Evolutionary conservation across 2,329 filamentous ascomycete species (phyloP).

Genomic region (Moelleriella libera): DNA sequence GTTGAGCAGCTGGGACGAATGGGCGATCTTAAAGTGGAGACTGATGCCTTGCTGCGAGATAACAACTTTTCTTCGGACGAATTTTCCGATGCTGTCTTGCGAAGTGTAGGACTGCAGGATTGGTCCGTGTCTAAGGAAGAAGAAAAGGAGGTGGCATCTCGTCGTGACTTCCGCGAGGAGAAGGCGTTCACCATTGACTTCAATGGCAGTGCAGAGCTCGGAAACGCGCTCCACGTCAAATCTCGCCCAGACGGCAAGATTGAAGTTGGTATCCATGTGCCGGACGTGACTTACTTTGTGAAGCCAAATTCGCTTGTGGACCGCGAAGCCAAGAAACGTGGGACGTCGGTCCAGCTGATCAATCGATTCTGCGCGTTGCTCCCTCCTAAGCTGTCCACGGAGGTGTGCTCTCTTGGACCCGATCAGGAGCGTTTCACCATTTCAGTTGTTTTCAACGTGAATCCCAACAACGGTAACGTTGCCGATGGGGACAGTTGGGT

Average conservation of each 20-base stretch:
- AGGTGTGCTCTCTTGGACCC: conserved; percentile 76
- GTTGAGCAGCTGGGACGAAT: conserved; percentile 95
- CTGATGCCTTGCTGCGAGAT: conserved; percentile 87
- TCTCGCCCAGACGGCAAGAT: conserved; percentile 69
- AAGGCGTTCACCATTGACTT: conserved; percentile 86
- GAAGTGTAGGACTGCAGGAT: conserved; percentile 82
- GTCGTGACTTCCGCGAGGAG: conserved; percentile 83
- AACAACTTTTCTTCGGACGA: conserved; percentile 98
- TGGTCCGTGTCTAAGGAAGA: conserved; percentile 81
- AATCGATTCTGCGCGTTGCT: conserved; percentile 81
- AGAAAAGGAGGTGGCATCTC: conserved; percentile 55
- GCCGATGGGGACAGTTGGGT: conserved; percentile 85
- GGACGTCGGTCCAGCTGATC: conserved; percentile 88
- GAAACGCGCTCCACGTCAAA: conserved; percentile 89
- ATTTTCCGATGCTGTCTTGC: conserved; percentile 90
- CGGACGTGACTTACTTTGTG: conserved; percentile 92
- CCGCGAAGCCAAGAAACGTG: conserved; percentile 93
- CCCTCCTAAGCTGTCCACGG: conserved; percentile 69
- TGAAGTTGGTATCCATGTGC: conserved; percentile 89
- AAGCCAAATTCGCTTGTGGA: conserved; percentile 93
- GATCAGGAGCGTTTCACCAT: conserved; percentile 84
- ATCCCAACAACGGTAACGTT: conserved; percentile 63
- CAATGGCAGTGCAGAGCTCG: conserved; percentile 74
- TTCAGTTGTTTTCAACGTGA: conserved; percentile 85
- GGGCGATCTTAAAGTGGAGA: conserved; percentile 95